A percentile compares a stretch with the other conserved stretches of the same genome.
phyloP scores from a whole-genome alignment of 192 early-diverging fungal genomes.

The Backusella sp. region DNA sequence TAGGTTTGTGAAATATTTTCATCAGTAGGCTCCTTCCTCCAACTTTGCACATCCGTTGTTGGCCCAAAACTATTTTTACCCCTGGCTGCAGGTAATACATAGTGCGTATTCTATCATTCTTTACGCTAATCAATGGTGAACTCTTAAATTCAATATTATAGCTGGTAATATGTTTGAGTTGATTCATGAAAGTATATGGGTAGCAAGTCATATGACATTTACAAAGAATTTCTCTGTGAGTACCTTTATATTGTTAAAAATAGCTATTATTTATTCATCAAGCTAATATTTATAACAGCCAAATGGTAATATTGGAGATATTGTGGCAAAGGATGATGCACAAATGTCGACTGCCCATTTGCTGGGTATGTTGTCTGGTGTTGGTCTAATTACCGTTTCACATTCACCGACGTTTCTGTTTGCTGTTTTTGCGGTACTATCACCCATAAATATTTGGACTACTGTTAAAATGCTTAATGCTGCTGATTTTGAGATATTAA shows the following conservation, averaged over 20 bases:
- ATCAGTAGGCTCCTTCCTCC: slow-evolving; percentile 54
- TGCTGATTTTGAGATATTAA: slow-evolving; percentile 67
- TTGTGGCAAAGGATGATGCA: slow-evolving; percentile 71
- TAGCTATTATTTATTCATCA: neutral
- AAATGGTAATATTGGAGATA: slow-evolving; percentile 70
- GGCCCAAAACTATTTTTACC: slow-evolving; percentile 49
- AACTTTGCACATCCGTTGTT: slow-evolving; percentile 57
- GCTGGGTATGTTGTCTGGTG: slow-evolving; percentile 57
- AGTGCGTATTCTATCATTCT: neutral
- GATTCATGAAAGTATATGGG: slow-evolving; percentile 67
- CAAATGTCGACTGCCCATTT: slow-evolving; percentile 70
- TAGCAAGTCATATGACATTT: slow-evolving; percentile 71
- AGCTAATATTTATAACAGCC: slow-evolving; percentile 26
- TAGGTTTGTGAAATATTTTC: slow-evolving; percentile 57
- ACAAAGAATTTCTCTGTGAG: slow-evolving; percentile 62
- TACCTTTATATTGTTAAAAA: neutral
- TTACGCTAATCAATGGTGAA: neutral
- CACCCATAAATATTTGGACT: slow-evolving; percentile 54
- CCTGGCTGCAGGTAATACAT: slow-evolving; percentile 44
- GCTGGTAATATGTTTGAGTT: slow-evolving; percentile 57
- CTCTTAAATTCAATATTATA: neutral
- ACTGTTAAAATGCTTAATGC: slow-evolving; percentile 54
- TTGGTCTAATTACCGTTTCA: slow-evolving; percentile 52
- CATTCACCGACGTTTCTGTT: slow-evolving; percentile 58
- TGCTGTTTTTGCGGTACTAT: slow-evolving; percentile 48